Evolutionary conservation across 331 rosid genomes (phyloP), one percentile per base, ranked within the genome.

Genomic region (Pyrus hybrid): DNA sequence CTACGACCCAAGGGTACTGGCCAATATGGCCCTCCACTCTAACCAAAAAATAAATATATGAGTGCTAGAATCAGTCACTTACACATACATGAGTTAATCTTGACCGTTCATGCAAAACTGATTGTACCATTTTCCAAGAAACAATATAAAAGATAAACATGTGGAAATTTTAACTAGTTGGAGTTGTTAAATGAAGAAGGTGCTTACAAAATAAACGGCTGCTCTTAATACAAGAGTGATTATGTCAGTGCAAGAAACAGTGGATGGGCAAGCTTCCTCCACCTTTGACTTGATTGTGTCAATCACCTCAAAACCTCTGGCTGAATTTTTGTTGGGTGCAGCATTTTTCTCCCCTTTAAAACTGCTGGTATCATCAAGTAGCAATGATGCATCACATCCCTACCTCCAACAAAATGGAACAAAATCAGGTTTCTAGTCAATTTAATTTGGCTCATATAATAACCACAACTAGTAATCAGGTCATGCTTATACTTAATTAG

Each of bases 381-480:
- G 67, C 69, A 92, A 66, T 8, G 97, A 94, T 16, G 82, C 97
- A 68, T 92, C 99, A 77, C 99, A 94, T 30, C 97, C 97, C 99
- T 92, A 30, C 33, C 35, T 17, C 72, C 37, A 66, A 62, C 43
- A 53, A 62, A 29, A 80, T 32, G 23, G 63, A 43, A 21, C 30
- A 28, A 69, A 9, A 2, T n/a, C 8, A 33, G 4, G 7, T 26
- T 14, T 63, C 9, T 25, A 2, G 30, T 68, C 30, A 51, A 43
- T 26, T 68, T 25, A 23, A 13, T 9, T 70, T 17, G 61, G n/a
- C 56, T 49, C 35, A n/a, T 8, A 63, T 3, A 3, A n/a, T 11
- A 74, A 63, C 68, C 33, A 62, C 32, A 29, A 61, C 12, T 29
- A 30, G 22, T 71, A 45, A 71, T 6, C 9, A 49, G 7, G 20